Conservation (phyloP, 2,329 filamentous ascomycete genomes). For the Monascus ruber region DNA sequence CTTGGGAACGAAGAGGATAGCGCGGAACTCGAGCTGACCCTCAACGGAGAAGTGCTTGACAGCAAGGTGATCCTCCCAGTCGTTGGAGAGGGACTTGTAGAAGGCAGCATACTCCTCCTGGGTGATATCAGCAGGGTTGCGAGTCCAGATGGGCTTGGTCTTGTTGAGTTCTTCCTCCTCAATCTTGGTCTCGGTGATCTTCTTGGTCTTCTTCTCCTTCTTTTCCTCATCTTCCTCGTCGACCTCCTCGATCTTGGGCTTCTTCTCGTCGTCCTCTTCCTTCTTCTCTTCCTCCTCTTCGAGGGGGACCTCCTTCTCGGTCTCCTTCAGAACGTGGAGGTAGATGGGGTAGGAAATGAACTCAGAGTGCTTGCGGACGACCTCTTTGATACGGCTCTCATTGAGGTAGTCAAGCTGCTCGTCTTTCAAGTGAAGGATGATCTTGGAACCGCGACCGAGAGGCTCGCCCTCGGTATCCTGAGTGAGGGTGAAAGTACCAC, state of each 20-base stretch:
- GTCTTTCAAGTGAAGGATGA: slow-evolving; percentile 98
- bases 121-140: slow-evolving; percentile 90
- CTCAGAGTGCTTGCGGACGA: slow-evolving; percentile 99
- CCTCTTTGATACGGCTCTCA: slow-evolving; percentile 99
- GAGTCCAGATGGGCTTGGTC: slow-evolving; percentile 99
- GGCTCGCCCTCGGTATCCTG: slow-evolving; percentile 84
- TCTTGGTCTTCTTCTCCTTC: slow-evolving; percentile 98
- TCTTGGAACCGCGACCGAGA: slow-evolving; percentile 91
- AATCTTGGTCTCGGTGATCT: slow-evolving; percentile 95
- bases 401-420: slow-evolving; percentile 98
- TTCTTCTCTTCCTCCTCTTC: slow-evolving; percentile 75
- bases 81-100: slow-evolving; percentile 99
- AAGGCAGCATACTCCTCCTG: slow-evolving; percentile 96
- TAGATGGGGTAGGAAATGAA: slow-evolving; percentile 99
- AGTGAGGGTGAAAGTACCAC: slow-evolving; percentile 90
- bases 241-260: slow-evolving; percentile 89
- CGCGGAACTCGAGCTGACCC: slow-evolving; percentile 99
- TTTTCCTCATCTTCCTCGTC: slow-evolving; percentile 66
- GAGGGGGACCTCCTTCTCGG: slow-evolving; percentile 83
- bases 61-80: slow-evolving; percentile 98
- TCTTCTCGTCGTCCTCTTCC: slow-evolving; percentile 79
- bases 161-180: slow-evolving; percentile 99
- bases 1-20: slow-evolving; percentile 99
- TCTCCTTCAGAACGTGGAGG: slow-evolving; percentile 98
- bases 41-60: slow-evolving; percentile 99